Percentiles rank a stretch among this genome's conserved stretches.
phyloP scores from a whole-genome alignment of 257 asterid species.

The Solanum rostratum region DNA sequence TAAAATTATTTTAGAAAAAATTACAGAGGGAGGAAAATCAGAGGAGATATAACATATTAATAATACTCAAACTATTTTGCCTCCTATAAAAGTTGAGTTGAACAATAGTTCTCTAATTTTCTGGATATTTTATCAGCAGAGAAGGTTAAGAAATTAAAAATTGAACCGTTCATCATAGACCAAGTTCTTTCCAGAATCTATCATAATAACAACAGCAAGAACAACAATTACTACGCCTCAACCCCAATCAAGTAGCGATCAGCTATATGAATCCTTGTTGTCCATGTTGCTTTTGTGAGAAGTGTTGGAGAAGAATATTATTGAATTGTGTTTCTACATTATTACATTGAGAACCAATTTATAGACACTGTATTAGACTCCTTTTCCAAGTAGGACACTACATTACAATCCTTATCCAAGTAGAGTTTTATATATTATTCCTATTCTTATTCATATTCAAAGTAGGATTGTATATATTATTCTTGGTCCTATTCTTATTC shows the following conservation, averaged over 20 bases:
- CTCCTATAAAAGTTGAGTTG: neutral
- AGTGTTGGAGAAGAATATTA: too few species aligned
- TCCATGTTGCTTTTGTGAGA: neutral
- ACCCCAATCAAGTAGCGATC: neutral
- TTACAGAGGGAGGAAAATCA: neutral
- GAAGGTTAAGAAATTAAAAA: neutral
- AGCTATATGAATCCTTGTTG: neutral
- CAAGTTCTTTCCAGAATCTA: neutral
- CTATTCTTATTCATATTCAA: too few species aligned
- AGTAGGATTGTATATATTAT: too few species aligned
- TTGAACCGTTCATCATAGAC: neutral
- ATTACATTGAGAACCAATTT: too few species aligned
- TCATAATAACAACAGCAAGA: neutral
- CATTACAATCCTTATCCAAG: too few species aligned
- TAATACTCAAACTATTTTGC: neutral
- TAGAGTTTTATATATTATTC: too few species aligned
- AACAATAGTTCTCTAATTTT: neutral
- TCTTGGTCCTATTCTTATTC: too few species aligned
- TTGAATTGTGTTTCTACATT: too few species aligned
- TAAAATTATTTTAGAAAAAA: too few species aligned
- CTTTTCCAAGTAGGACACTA: too few species aligned
- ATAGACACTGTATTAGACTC: too few species aligned
- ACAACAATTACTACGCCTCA: neutral
- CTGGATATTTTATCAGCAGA: neutral
- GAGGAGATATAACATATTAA: neutral